Base-by-base conservation (phyloP, 352 stramenopile genomes). In the Elongisporangium prolatum region DNA sequence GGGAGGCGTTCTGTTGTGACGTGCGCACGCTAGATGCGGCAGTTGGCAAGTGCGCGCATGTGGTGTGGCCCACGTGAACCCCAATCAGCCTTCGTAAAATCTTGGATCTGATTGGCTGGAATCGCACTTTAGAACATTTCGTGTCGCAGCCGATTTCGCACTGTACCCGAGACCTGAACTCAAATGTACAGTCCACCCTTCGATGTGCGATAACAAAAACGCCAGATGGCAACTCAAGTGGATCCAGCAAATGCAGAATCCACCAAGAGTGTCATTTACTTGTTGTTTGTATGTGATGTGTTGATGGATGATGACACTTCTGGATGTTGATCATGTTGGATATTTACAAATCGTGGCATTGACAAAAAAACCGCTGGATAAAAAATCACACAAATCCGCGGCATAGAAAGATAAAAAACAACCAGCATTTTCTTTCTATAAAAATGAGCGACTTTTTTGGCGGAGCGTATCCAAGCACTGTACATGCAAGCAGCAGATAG, bases 391-490 rank as follows among this genome's bases (percentile, higher is more conserved):
- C 7, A 44, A 44, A 44, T 44, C 34, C 6, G 14, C 8, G 34
- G 34, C 11, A 44, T 44, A 44, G 34, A 44, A 4, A 44, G 34
- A 44, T 44, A 44, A 44, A 44, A 13, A 44, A 17, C 34, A 44
- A 44, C 9, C 10, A 16, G 10, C 14, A 4, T 44, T 40, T 44
- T 44, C 34, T 44, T 44, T 44, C 34, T 13, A 44, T 44, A 44
- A 38, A 38, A 14, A 11, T 14, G 34, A 16, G 34, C 28, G 11
- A 44, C 14, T 44, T 14, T 44, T 44, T 44, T 16, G 34, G 10
- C 5, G n/a, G n/a, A 44, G 34, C 34, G 34, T 44, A 44, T 44
- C 34, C 34, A 44, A 84, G 60, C 81, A 69, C 44, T 81, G 60
- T n/a, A 65, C 71, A 5, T 50, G 48, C 20, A 84, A 60, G 7